phyloP scores from a whole-genome alignment of 306 rosid genomes.

The Casuarina cunninghamiana region DNA sequence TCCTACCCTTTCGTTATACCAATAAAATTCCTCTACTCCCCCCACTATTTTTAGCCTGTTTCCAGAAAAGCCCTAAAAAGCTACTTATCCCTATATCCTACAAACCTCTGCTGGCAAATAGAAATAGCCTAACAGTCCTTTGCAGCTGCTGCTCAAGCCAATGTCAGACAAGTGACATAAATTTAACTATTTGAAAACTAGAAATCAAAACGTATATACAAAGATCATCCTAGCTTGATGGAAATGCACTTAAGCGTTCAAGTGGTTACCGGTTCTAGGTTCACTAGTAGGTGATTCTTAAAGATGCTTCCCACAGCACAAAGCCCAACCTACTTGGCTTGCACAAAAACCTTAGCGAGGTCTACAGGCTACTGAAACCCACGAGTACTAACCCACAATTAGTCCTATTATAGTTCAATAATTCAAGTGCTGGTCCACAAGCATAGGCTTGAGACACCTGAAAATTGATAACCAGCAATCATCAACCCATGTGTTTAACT shows the following conservation, averaged over 20 bases:
- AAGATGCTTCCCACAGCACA: background rate
- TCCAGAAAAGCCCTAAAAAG: background rate
- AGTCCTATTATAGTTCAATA: background rate
- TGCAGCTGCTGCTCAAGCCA: background rate
- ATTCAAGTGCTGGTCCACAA: background rate
- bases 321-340: background rate
- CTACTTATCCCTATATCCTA: background rate
- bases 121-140: background rate
- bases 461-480: background rate
- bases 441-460: background rate
- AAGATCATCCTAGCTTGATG: background rate
- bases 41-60: background rate
- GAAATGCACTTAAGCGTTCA: background rate
- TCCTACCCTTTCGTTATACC: background rate
- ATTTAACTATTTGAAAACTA: too few relatives aligned
- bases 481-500: background rate
- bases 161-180: too few relatives aligned
- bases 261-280: background rate
- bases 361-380: background rate
- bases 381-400: background rate
- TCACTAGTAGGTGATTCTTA: background rate
- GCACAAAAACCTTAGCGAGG: background rate
- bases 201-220: background rate
- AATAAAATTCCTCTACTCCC: background rate
- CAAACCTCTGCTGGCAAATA: background rate